Conservation (phyloP, 2,329 filamentous ascomycete species). For the Cordyceps tenuipes region DNA sequence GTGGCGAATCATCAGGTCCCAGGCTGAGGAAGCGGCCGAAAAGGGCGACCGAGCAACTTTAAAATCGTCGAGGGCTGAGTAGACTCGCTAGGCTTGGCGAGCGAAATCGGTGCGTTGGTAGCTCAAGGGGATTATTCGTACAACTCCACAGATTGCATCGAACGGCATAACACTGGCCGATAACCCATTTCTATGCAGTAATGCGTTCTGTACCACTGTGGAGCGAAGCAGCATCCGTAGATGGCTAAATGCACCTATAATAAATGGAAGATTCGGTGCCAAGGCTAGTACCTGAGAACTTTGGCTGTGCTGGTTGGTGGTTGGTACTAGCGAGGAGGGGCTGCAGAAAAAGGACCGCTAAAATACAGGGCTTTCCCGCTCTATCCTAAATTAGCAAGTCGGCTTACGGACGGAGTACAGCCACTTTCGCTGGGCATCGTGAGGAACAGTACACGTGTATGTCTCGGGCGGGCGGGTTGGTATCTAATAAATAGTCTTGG, state of each 20-base stretch:
- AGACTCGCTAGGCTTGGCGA: background rate
- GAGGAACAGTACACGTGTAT: background rate
- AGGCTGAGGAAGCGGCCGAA: background rate
- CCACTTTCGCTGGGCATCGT: constrained; percentile 1
- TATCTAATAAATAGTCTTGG: no score
- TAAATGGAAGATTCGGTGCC: background rate
- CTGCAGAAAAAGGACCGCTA: background rate
- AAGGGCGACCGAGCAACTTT: background rate
- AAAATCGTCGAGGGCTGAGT: background rate
- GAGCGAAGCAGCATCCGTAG: background rate
- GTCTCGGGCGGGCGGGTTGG: no score
- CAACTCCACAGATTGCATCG: no score
- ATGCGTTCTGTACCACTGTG: background rate
- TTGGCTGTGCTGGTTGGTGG: no score
- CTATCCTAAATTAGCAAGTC: background rate
- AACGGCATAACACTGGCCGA: background rate
- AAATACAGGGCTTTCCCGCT: background rate
- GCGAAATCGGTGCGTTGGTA: background rate
- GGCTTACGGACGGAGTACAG: constrained; percentile 5
- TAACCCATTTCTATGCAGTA: background rate
- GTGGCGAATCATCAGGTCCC: background rate
- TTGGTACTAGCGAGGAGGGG: no score
- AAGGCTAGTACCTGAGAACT: background rate
- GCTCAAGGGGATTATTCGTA: no score
- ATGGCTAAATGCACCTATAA: background rate